Base-by-base conservation (phyloP, 192 early-diverging fungal species). In the Cladochytrium replicatum region DNA sequence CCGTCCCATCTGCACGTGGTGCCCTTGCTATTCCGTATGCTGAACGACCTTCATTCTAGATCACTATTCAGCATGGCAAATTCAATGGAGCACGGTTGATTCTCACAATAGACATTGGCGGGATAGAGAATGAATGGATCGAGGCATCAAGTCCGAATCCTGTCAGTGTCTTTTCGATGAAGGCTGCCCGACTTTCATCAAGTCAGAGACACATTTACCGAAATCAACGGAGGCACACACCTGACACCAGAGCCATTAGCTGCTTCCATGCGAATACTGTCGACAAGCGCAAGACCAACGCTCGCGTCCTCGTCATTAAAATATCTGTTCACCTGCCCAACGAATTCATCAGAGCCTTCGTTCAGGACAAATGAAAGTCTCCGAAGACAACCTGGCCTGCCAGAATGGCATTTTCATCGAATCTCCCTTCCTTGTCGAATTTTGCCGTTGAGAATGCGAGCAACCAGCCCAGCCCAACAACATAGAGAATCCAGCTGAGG, bases 1-100 rank as follows among this genome's bases (percentile, higher is more conserved):
- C 93, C 9, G 88, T 91, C 2, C 86, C 85, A 52, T 93, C 88
- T 42, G 81, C 78, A 6, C 91, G 68, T 4, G 88, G 84, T 13
- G 93, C 85, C 15, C 83, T 64, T 38, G 83, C 64, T 6, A 93
- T 70, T 4, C 84, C 91, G 58, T 88, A 88, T 15, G 83, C 80
- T 93, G 92, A 6, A 71, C 67, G 2, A 86, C 85, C 1, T 32
- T 49, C 40, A 48, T n/a, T n/a, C 46, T 29, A 48, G 53, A 49
- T 46, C 61, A 55, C 32, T 56, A 59, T 32, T 51, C 63, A 2
- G 55, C 57, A 41, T 63, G 56, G 25, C 55, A n/a, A n/a, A n/a
- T n/a, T n/a, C n/a, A n/a, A n/a, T n/a, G n/a, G n/a, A n/a, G n/a
- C n/a, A n/a, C n/a, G n/a, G n/a, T n/a, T n/a, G n/a, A n/a, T n/a